Evolutionary conservation across 305 asterid species (phyloP).

Genomic region (Fraxinus nigra): DNA sequence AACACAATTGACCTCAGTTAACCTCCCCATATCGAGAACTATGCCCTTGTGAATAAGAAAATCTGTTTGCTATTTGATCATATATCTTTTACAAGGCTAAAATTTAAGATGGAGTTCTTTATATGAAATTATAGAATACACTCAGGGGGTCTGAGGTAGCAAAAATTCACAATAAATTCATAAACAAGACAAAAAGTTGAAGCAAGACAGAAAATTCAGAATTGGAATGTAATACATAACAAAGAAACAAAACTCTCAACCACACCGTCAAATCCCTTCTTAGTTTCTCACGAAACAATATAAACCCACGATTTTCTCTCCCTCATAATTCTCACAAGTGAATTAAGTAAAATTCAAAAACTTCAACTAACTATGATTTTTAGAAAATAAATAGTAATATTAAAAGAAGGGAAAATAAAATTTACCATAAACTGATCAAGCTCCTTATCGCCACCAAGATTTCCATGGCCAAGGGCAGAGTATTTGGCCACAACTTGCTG

Average conservation of each 20-base stretch:
- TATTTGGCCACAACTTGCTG: slow-evolving; percentile 48
- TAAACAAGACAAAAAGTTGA: not conserved
- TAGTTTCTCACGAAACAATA: not conserved
- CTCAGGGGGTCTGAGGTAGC: not conserved
- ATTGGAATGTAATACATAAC: not conserved
- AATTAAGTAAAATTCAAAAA: not conserved
- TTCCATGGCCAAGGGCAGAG: slow-evolving; percentile 39
- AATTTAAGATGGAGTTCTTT: not conserved
- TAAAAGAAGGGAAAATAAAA: not conserved
- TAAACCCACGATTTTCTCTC: not conserved
- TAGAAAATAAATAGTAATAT: not conserved
- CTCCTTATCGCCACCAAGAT: slow-evolving; percentile 33
- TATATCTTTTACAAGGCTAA: not conserved
- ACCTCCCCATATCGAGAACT: not conserved
- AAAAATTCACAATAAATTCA: not conserved
- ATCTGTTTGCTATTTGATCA: not conserved
- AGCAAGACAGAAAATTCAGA: not conserved
- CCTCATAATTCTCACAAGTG: not conserved
- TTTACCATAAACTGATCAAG: slow-evolving; percentile 56
- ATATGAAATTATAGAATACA: not conserved
- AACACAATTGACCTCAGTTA: not conserved
- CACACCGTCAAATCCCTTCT: not conserved
- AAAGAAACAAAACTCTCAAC: not conserved
- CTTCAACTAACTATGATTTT: not conserved
- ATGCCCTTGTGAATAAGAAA: not conserved